Evolutionary conservation across 73 alveolate genomes (phyloP), one percentile per base, ranked within the genome.

Genomic region (Paramecium tetraurelia): DNA sequence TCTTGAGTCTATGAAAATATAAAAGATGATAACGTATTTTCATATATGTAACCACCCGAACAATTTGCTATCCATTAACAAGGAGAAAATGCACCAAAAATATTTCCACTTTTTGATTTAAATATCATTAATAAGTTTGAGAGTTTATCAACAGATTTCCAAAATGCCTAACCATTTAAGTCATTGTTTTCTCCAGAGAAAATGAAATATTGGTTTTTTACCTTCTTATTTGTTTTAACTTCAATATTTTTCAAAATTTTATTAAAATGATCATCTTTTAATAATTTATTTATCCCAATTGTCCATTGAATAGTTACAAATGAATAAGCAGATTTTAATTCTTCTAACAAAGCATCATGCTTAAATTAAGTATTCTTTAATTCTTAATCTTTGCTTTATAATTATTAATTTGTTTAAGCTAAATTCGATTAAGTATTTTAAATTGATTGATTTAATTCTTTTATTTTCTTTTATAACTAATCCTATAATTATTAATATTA

Each of bases 21-120:
- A 89, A 93, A 93, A 14, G 95, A 75, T n/a, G 41, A 31, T n/a
- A 29, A 89, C 12, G 58, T 7, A 16, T 31, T 1, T 77, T 93
- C 95, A 38, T 31, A 31, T 8, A 83, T 0, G 68, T 93, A 90
- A 22, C 27, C 58, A 24, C 88, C 22, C 6, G 41, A 35, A n/a
- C 14, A 12, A 1, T 4, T 35, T 31, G 46, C 10, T 24, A 11
- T 2, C 84, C 84, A 68, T 27, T 1, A 5, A 40, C 87, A 75
- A 36, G 87, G 87, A 16, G 68, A 31, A 40, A 31, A 75, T 33
- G 59, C 87, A 31, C 87, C 87, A 75, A 75, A 75, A 4, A 75
- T 36, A 33, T 29, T 1, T 11, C 87, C 75, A 44, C 57, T 80
- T 41, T 40, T 46, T 1, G 90, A 80, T 22, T 41, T 80, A 20